Conservation (phyloP, 495 filamentous ascomycete species). For the Trichoderma asperelloides region DNA sequence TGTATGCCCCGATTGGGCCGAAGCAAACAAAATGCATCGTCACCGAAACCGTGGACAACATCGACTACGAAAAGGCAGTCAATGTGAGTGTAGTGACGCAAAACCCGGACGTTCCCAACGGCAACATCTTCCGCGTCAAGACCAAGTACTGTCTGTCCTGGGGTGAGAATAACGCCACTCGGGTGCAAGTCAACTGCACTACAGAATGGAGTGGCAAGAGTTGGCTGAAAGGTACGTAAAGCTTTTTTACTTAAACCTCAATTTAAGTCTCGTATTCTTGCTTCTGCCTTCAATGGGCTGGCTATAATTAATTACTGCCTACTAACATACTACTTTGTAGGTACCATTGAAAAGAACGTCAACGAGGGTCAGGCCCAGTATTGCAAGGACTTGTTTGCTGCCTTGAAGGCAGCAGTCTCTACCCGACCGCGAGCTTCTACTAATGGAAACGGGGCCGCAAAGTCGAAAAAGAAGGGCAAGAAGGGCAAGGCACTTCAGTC, state of each 20-base stretch:
- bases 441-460: constrained; percentile 29
- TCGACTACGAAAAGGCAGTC: constrained; percentile 83
- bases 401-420: constrained; percentile 63
- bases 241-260: background rate
- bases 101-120: constrained; percentile 91
- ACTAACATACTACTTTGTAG: constrained; percentile 25
- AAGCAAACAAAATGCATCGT: constrained; percentile 94
- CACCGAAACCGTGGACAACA: constrained; percentile 66
- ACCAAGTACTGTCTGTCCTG: constrained; percentile 92
- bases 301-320: constrained; percentile 11
- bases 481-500: constrained; percentile 43
- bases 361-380: constrained; percentile 82
- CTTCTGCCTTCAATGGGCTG: background rate
- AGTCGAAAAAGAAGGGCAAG: constrained; percentile 48
- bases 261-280: background rate
- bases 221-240: constrained; percentile 80
- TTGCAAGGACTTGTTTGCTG: constrained; percentile 62
- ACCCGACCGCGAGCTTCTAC: constrained; percentile 46
- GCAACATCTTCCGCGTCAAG: constrained; percentile 83
- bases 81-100: constrained; percentile 72
- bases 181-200: constrained; percentile 73
- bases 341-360: constrained; percentile 90
- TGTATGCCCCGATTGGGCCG: constrained; percentile 75
- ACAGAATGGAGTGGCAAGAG: constrained; percentile 98
- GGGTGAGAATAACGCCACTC: constrained; percentile 75